Evolutionary conservation across 768 basidiomycete genomes (phyloP), one percentile per base, ranked within the genome.

Genomic region (Imleria badia): DNA sequence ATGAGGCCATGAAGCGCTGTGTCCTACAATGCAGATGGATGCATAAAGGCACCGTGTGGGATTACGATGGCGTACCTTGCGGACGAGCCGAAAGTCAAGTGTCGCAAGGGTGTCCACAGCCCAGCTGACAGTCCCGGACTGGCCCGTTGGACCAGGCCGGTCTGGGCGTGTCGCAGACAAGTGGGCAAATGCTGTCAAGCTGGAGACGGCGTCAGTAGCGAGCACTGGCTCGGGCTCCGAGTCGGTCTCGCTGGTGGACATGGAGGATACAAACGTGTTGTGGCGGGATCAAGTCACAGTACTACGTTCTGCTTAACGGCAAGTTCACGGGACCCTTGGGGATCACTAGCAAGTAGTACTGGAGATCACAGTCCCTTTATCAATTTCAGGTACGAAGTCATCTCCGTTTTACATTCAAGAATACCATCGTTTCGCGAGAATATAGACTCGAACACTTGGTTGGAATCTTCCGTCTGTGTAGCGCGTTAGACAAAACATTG

Each of bases 391-490:
- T 84, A 86, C 5, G 75, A 69, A 40, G 81, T 76, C 38, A 86
- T 73, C 62, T 81, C 76, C 51, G 80, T 80, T 64, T 78, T 79
- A 68, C 81, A 82, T 60, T 78, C 73, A 57, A 89, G 68, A 46
- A 67, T 60, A 20, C 78, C 76, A 26, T 75, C 73, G 54, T 66
- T 83, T 52, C 73, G 78, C 22, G 89, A 89, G 67, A 89, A 84
- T 30, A 92, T 59, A 5, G 81, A 70, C 58, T 87, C 83, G 53
- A 89, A 83, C 8, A 76, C 76, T 34, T 76, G 72, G 19, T 69
- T 78, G 5, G 88, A 82, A 61, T 86, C 81, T 8, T 69, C 70
- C 15, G 81, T 79, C 90, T 93, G 64, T 53, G 30, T n/a, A 46
- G 31, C 17, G 50, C 3, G 58, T 56, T 47, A 59, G 59, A 53